These are phyloP conservation scores for Gossypium anomalum DNA, from an alignment of 345 rosid genomes.

Conservation along the genomic window DNA sequence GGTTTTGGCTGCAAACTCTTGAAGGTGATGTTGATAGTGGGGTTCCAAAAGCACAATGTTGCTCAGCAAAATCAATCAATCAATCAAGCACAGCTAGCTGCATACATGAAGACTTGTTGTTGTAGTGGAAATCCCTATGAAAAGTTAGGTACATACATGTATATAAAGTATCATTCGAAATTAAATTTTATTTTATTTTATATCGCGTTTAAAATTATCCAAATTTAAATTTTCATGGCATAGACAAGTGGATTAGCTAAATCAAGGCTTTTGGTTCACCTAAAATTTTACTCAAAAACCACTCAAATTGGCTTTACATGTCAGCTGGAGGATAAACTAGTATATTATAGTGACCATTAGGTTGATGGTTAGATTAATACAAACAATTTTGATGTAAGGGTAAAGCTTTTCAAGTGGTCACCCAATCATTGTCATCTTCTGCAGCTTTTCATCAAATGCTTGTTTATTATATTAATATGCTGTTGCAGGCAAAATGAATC, in stretches of 20 bases:
- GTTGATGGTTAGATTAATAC: neutral
- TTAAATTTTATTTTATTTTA: too few relatives aligned
- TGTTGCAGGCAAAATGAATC: neutral
- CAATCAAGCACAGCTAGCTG: neutral
- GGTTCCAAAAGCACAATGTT: slow-evolving; percentile 14
- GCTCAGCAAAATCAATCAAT: neutral
- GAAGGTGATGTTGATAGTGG: slow-evolving; percentile 18
- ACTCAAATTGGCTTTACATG: slow-evolving; percentile 7
- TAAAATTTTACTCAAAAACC: neutral
- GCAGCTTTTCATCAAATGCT: neutral
- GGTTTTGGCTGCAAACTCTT: slow-evolving; percentile 3
- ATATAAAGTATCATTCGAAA: neutral
- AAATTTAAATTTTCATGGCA: neutral
- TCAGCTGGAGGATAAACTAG: neutral
- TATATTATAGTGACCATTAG: neutral
- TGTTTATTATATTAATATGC: neutral
- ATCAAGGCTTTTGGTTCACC: neutral
- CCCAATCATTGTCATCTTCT: neutral
- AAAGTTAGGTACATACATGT: slow-evolving; percentile 28
- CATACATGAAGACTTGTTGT: neutral
- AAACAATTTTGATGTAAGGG: neutral
- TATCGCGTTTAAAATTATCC: too few relatives aligned
- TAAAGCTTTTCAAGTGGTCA: neutral
- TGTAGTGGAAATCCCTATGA: slow-evolving; percentile 40
- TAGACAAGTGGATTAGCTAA: neutral